A percentile compares a stretch with the other conserved stretches of the same genome.
phyloP scores from a whole-genome alignment of 306 rosid species.

The Medicago lupulina region DNA sequence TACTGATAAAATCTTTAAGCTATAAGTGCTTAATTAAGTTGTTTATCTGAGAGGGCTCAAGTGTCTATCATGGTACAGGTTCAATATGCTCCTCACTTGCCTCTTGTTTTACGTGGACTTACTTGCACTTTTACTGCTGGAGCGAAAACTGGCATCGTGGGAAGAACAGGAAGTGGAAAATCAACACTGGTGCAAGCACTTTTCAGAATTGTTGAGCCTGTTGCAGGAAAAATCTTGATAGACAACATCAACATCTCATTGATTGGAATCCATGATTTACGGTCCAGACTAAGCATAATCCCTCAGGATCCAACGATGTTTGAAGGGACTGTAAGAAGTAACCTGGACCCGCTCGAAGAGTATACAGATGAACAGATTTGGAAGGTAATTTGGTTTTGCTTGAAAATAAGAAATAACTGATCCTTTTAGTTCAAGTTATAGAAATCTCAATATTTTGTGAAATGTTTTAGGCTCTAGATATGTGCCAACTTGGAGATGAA shows the following conservation, averaged over 20 bases:
- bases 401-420: constrained; percentile 33
- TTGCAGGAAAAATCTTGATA: constrained; percentile 68
- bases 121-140: constrained; percentile 76
- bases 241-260: constrained; percentile 61
- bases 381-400: constrained; percentile 64
- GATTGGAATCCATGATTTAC: constrained; percentile 75
- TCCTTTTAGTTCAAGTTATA: not conserved
- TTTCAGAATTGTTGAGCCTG: constrained; percentile 74
- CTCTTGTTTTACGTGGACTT: constrained; percentile 79
- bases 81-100: constrained; percentile 85
- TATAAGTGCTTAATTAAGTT: no score
- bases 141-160: constrained; percentile 81
- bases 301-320: constrained; percentile 99
- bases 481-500: constrained; percentile 92
- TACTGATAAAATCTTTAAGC: no score
- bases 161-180: constrained; percentile 90
- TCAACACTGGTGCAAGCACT: constrained; percentile 79
- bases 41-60: not conserved
- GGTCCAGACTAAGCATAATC: constrained; percentile 79
- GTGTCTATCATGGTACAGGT: constrained; percentile 49
- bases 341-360: constrained; percentile 86
- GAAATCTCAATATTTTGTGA: not conserved
- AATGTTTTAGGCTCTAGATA: constrained; percentile 69
- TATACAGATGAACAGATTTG: constrained; percentile 79
- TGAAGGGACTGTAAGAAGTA: constrained; percentile 85